Base-by-base conservation (phyloP, 306 rosid genomes). In the Canavalia ensiformis region DNA sequence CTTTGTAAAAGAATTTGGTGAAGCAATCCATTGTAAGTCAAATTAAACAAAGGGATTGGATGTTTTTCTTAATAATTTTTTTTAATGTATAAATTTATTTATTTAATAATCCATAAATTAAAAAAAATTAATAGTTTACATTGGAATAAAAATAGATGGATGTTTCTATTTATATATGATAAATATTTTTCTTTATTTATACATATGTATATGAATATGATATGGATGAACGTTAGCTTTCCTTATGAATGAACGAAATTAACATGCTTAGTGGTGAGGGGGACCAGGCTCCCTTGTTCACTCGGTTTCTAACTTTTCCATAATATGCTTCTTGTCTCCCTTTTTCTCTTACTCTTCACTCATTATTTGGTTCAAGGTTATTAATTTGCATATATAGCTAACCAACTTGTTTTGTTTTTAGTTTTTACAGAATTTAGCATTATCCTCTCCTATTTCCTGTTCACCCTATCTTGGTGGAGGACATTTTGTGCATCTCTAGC, bases 311-410 rank as follows among this genome's bases (percentile, higher is more conserved):
- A 57, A 59, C 86, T 87, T 90, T 90, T 90, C 85, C 90, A 69
- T 85, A 89, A 86, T 90, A 86, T 92, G 91, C 94, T 86, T 82
- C 77, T 63, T 89, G 94, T 90, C 92, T 67, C 81, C 84, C 79
- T 70, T 87, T 87, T 81, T 74, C 87, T 90, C 90, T 76, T 12
- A 41, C 85, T 71, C 74, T 64, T 81, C 52, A 82, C 89, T 80
- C 85, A 77, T 74, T 11, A 80, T 85, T 84, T 82, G 67, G 29
- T 68, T 63, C 83, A 47, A 87, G 9, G 42, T 34, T 64, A 72
- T 90, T 81, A 58, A 68, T 76, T 89, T 87, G 50, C 84, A 18
- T 18, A 18, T 18, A 72, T 54, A 56, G 81, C 73, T 68, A 29
- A 69, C 69, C 63, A 37, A 42, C 42, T 77, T 72, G 29, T 41